Base-by-base conservation (phyloP, 768 basidiomycete species). In the Dioszegia aurantiaca region DNA sequence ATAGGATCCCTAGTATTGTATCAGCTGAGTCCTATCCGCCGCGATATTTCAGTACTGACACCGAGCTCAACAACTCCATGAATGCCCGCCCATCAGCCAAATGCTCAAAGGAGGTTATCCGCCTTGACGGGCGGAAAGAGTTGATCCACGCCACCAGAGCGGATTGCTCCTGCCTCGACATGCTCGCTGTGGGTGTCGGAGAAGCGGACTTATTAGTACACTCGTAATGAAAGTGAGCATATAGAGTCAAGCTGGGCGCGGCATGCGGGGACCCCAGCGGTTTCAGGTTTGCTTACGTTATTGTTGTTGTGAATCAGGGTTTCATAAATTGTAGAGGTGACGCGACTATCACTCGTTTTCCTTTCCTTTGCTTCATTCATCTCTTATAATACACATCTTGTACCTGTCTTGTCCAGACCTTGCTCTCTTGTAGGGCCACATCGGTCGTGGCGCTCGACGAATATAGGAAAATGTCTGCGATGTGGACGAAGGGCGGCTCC, bases 61-160 rank as follows among this genome's bases (percentile, higher is more conserved):
- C 21, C 26, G 39, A 28, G 33, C 24, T 24, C 39, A 68, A 31
- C 48, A 72, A 65, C 63, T 73, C 68, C 64, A 73, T 66, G 43
- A 73, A 48, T 16, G 62, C 67, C 55, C 61, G 59, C 11, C 71
- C 71, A 59, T 73, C 71, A 36, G 66, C 51, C 23, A 73, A 42
- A 27, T 67, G 51, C 16, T 64, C 67, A 55, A 73, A 73, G 30
- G 66, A 37, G 4, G 63, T 62, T 21, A 70, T 53, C 12, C 44
- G 62, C 47, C 54, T 60, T 4, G 61, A 56, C 12, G 68, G 62
- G 43, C 61, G 63, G 61, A 70, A 73, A 12, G 69, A 64, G 54
- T 73, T 73, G 60, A 73, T 31, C 51, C 61, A 70, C 17, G 68
- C 67, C 47, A 70, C 42, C 36, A 73, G 56, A 31, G 71, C 68